Percentiles rank a stretch among this genome's conserved stretches.
These are phyloP conservation scores for Pseudogymnoascus sp. DNA, from an alignment of 2,329 filamentous ascomycete genomes.

Conservation along the genomic window DNA sequence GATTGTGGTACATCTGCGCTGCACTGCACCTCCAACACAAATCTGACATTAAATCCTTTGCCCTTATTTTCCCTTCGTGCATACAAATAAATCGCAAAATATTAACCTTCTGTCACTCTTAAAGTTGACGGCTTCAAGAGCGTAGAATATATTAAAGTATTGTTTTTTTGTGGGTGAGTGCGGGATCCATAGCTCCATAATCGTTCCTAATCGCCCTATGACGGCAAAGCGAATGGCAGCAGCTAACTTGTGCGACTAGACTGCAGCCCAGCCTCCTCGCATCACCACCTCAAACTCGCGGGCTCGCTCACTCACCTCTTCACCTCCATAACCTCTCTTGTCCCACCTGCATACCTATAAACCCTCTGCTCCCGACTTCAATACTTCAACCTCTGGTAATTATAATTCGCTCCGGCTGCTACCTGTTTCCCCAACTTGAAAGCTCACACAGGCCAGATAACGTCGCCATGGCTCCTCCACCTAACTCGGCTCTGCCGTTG, in stretches of 20 bases:
- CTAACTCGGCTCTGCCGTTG: conserved; percentile 27
- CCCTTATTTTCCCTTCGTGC: not conserved
- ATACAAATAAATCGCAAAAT: not conserved
- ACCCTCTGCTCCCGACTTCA: not conserved
- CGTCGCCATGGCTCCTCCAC: conserved; percentile 27
- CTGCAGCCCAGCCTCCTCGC: not conserved
- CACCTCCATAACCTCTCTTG: not conserved
- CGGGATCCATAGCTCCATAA: conserved; percentile 6
- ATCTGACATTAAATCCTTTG: not conserved
- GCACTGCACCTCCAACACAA: not conserved
- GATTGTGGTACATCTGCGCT: not conserved
- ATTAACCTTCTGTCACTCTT: not conserved
- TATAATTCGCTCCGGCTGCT: not conserved
- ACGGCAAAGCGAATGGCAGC: conserved; percentile 4
- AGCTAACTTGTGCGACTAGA: conserved; percentile 6
- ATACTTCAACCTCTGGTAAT: not conserved
- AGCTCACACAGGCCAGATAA: conserved; percentile 7
- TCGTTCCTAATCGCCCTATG: conserved; percentile 6
- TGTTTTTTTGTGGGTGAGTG: conserved; percentile 2
- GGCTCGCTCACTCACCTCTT: not conserved
- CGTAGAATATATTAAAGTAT: not conserved
- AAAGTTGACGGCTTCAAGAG: not conserved
- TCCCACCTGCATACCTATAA: not conserved
- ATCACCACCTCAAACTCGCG: conserved; percentile 1
- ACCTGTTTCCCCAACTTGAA: not conserved